A percentile compares a stretch with the other conserved stretches of the same genome.
These are phyloP conservation scores for Chenopodium suecicum DNA, from an alignment of 148 eudicot genomes.

Conservation along the genomic window DNA sequence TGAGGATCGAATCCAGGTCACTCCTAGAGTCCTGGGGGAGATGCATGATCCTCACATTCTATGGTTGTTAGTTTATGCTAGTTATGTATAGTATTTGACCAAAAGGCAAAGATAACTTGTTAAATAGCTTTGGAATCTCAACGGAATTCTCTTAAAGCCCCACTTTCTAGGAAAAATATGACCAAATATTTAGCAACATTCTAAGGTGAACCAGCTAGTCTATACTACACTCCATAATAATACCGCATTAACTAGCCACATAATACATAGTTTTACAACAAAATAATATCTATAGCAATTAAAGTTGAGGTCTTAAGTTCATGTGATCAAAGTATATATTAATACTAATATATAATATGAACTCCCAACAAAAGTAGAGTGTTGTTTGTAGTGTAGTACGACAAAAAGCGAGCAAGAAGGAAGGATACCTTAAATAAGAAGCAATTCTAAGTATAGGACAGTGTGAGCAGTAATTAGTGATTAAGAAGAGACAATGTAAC, in stretches of 20 bases:
- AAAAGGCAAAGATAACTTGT: too few relatives aligned
- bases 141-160: too few relatives aligned
- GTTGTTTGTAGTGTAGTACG: neutral
- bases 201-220: neutral
- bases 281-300: neutral
- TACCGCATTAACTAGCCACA: neutral
- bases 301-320: neutral
- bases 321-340: neutral
- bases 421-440: neutral
- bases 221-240: too few relatives aligned
- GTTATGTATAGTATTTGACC: too few relatives aligned
- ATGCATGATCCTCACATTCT: too few relatives aligned
- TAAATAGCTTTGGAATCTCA: too few relatives aligned
- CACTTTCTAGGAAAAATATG: too few relatives aligned
- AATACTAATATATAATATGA: too few relatives aligned
- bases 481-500: constrained; percentile 1
- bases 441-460: neutral
- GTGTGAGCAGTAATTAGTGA: neutral
- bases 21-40: too few relatives aligned
- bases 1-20: too few relatives aligned
- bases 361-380: neutral
- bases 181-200: too few relatives aligned
- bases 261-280: neutral
- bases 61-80: too few relatives aligned
- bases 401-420: neutral